These are phyloP conservation scores for Backusella sp. DNA, from an alignment of 192 early-diverging fungal genomes.

Conservation along the genomic window DNA sequence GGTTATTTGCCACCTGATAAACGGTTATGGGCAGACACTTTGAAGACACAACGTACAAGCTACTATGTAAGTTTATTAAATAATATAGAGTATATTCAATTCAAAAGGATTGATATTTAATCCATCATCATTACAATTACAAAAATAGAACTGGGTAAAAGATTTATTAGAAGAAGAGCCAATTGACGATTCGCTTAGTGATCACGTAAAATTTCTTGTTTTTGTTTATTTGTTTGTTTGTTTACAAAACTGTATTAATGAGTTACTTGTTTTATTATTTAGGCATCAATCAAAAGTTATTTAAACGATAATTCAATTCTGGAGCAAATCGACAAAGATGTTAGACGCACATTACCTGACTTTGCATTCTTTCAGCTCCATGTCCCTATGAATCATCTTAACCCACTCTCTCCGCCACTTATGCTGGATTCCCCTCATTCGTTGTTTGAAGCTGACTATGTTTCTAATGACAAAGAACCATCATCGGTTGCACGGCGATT, in stretches of 20 bases:
- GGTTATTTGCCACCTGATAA: slow-evolving; percentile 69
- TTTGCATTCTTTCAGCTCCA: slow-evolving; percentile 72
- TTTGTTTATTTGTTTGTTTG: background rate
- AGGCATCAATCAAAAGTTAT: slow-evolving; percentile 51
- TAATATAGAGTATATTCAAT: background rate
- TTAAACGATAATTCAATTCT: slow-evolving; percentile 58
- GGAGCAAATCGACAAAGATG: slow-evolving; percentile 79
- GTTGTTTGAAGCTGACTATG: background rate
- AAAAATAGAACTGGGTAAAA: slow-evolving; percentile 49
- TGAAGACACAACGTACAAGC: slow-evolving; percentile 45
- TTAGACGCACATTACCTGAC: slow-evolving; percentile 71
- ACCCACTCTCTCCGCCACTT: slow-evolving; percentile 43
- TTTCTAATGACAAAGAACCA: background rate
- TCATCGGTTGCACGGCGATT: slow-evolving; percentile 3
- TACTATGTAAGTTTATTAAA: slow-evolving; percentile 58
- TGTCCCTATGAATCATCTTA: slow-evolving; percentile 52
- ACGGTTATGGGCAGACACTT: slow-evolving; percentile 49
- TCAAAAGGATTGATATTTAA: background rate
- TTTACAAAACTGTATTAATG: slow-evolving; percentile 2
- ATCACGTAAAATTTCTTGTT: slow-evolving; percentile 34
- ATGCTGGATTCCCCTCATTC: background rate
- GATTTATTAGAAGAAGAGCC: slow-evolving; percentile 61
- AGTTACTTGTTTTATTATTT: background rate
- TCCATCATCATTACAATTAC: background rate
- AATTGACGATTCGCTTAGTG: slow-evolving; percentile 41